These are phyloP conservation scores for Citrullus mucosospermus DNA, from an alignment of 306 rosid genomes.

Conservation along the genomic window DNA sequence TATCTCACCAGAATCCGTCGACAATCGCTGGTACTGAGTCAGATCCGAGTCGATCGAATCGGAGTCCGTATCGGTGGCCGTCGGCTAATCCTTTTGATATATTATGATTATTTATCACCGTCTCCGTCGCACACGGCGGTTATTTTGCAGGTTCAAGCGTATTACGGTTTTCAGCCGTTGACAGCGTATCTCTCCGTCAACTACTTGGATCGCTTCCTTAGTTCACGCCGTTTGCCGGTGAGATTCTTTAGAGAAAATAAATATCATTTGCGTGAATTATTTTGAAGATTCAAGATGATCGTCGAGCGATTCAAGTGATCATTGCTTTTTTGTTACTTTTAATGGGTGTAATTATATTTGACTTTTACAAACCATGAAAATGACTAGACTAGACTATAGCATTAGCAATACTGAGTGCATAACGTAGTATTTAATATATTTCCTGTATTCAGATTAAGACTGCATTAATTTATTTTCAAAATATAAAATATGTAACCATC, in stretches of 20 bases:
- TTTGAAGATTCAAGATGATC: constrained; percentile 4
- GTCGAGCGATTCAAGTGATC: background rate
- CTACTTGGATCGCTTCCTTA: constrained; percentile 83
- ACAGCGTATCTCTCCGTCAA: constrained; percentile 94
- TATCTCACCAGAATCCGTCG: background rate
- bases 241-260: constrained; percentile 7
- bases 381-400: constrained; percentile 7
- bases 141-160: constrained; percentile 53
- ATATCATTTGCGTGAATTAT: background rate
- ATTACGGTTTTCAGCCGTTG: constrained; percentile 63
- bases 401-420: background rate
- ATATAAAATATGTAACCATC: background rate
- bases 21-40: background rate
- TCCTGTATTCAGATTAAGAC: background rate
- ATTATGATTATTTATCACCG: too few relatives aligned
- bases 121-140: background rate
- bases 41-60: constrained; percentile 20
- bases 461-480: background rate
- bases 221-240: constrained; percentile 79
- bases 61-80: background rate
- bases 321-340: background rate
- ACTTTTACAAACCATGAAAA: constrained; percentile 14
- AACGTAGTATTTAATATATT: background rate
- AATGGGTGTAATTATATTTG: constrained; percentile 3
- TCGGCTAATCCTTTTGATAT: background rate